Conservation (phyloP, 768 basidiomycete genomes). For the Agrocybe praecox region DNA sequence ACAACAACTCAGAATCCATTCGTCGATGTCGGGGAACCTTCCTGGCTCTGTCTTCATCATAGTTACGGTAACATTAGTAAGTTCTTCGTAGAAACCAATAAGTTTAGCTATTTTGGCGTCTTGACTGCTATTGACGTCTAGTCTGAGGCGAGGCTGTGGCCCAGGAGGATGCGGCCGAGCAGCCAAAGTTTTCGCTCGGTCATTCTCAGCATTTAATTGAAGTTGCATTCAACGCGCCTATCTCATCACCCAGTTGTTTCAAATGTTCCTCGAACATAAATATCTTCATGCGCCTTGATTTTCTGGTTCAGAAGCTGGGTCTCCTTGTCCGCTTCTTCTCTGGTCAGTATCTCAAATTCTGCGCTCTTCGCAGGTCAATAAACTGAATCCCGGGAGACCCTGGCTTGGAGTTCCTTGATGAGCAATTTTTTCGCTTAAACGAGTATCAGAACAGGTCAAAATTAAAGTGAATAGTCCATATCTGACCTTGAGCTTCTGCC, state of each 20-base stretch:
- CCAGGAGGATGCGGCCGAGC: slow-evolving; percentile 46
- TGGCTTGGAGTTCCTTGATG: slow-evolving; percentile 56
- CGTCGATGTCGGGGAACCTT: slow-evolving; percentile 50
- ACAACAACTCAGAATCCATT: slow-evolving; percentile 66
- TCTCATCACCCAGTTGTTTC: slow-evolving; percentile 49
- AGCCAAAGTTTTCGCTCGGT: slow-evolving; percentile 47
- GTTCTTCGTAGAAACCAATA: slow-evolving; percentile 81
- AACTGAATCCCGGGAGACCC: slow-evolving; percentile 58
- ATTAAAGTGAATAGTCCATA: neutral
- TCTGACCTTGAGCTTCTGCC: slow-evolving; percentile 51
- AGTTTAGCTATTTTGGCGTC: slow-evolving; percentile 63
- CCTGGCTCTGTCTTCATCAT: slow-evolving; percentile 49
- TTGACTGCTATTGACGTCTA: slow-evolving; percentile 35
- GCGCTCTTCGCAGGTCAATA: slow-evolving; percentile 48
- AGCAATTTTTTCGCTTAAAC: slow-evolving; percentile 57
- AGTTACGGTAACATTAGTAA: slow-evolving; percentile 77
- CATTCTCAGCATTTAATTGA: slow-evolving; percentile 67
- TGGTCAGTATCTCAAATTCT: slow-evolving; percentile 67
- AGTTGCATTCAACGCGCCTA: slow-evolving; percentile 47
- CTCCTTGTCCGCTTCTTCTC: slow-evolving; percentile 75
- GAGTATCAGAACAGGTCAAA: slow-evolving; percentile 35
- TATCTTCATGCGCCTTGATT: slow-evolving; percentile 26
- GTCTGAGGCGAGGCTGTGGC: slow-evolving; percentile 37
- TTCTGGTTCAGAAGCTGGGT: slow-evolving; percentile 49
- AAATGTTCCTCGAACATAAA: slow-evolving; percentile 48